Base-by-base conservation (phyloP, 2,329 filamentous ascomycete species). In the Diaporthe sp. region DNA sequence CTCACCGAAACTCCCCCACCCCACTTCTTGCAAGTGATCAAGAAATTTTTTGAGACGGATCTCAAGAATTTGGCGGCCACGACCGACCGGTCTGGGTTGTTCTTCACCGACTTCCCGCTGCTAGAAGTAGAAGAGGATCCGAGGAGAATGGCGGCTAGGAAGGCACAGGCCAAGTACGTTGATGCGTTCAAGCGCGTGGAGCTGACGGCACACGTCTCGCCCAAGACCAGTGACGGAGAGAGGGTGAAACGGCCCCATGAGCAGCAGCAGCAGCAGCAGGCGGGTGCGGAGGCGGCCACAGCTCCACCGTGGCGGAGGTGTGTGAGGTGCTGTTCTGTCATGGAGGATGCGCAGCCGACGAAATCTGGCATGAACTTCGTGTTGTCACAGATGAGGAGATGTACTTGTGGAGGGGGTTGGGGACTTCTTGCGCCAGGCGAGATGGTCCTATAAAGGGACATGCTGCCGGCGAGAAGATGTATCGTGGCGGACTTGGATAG, bases 101-200 rank as follows among this genome's bases (percentile, higher is more conserved):
- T 94, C 83, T 93, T 95, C 82, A 90, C 90, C 65, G 91, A 97
- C 80, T 94, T 92, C 72, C 87, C 87, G 65, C 89, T 94, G 80
- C 86, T 97, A 15, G 93, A 93, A 7, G 85, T 94, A 19, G 87
- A 89, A 13, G 88, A 92, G 70, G 90, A 92, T 74, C 82, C 83
- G 19, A 84, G 85, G 25, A 89, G 88, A 6, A 80, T 90, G 17
- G 82, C 80, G 4, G 79, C 80, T 27, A 83, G 83, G 73, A 83
- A 81, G 73, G 80, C 81, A 3, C 83, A 78, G 50, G 82, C 83
- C 1, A 77, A 79, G 9, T 85, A 87, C 71, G 82, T 91, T 8
- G 89, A 91, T 76, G 82, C 88, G 13, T 94, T 92, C 81, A 89
- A 89, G 75, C 86, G 88, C n/a, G 84, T 86, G 39, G 87, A 92